Percentiles rank a stretch among this genome's conserved stretches.
These are phyloP conservation scores for Metschnikowia lochheadii DNA, from an alignment of 805 yeast genomes.

Conservation along the genomic window DNA sequence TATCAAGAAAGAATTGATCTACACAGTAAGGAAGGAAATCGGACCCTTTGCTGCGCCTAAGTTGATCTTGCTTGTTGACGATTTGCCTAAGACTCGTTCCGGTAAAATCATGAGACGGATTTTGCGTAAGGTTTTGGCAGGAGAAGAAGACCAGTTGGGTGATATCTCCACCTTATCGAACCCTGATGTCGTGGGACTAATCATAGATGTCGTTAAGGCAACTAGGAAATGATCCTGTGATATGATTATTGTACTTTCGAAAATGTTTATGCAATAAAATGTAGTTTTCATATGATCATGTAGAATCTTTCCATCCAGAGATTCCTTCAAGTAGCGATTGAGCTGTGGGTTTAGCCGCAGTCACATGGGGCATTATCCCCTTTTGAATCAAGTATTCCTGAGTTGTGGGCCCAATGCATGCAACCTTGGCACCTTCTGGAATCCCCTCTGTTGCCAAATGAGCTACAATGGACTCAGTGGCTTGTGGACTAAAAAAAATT, in stretches of 20 bases:
- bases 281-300: background rate
- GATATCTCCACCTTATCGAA: conserved; percentile 87
- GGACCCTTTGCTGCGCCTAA: conserved; percentile 98
- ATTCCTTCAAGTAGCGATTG: conserved; percentile 45
- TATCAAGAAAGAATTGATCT: conserved; percentile 66
- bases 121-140: conserved; percentile 85
- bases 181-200: conserved; percentile 75
- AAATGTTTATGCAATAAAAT: background rate
- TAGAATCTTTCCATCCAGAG: conserved; percentile 3
- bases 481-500: conserved; percentile 89
- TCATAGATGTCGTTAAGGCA: conserved; percentile 62
- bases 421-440: conserved; percentile 42
- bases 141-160: conserved; percentile 90
- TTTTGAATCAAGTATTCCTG: conserved; percentile 51
- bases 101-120: conserved; percentile 99
- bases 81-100: conserved; percentile 96
- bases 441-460: conserved; percentile 20
- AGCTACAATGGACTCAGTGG: conserved; percentile 60
- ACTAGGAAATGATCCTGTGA: conserved; percentile 14
- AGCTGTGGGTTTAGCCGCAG: conserved; percentile 73
- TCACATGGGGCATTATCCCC: conserved; percentile 56
- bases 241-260: background rate
- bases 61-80: conserved; percentile 74
- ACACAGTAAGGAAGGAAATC: conserved; percentile 87
- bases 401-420: conserved; percentile 93